phyloP scores from a whole-genome alignment of 2,329 filamentous ascomycete species.

The Sclerotinia borealis region DNA sequence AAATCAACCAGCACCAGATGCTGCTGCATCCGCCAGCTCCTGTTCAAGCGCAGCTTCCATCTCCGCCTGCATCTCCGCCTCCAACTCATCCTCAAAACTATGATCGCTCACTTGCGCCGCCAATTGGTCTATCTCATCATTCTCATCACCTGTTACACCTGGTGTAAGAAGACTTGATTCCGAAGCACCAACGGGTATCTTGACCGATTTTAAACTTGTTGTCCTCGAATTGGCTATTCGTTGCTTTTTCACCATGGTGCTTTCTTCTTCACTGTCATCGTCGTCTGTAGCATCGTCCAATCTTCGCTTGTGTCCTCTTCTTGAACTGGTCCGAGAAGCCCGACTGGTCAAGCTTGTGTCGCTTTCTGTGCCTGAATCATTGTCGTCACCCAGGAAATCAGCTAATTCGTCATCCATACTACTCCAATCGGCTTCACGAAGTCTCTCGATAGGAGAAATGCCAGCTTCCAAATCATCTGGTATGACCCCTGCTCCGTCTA shows the following conservation, averaged over 20 bases:
- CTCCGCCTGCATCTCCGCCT: slow-evolving; percentile 48
- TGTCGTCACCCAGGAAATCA: slow-evolving; percentile 60
- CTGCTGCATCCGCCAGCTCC: slow-evolving; percentile 22
- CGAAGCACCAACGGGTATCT: slow-evolving; percentile 37
- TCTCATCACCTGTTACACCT: slow-evolving; percentile 38
- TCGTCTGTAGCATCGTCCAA: slow-evolving; percentile 35
- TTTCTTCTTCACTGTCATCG: slow-evolving; percentile 44
- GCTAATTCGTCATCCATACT: slow-evolving; percentile 65
- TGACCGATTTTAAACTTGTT: slow-evolving; percentile 43
- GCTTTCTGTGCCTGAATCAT: slow-evolving; percentile 44
- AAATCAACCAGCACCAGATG: not conserved
- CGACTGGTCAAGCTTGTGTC: slow-evolving; percentile 21
- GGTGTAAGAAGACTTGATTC: slow-evolving; percentile 39
- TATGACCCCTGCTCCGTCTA: slow-evolving; percentile 43
- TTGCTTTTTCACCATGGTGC: slow-evolving; percentile 46
- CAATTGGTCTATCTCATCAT: slow-evolving; percentile 23
- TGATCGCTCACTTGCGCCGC: slow-evolving; percentile 31
- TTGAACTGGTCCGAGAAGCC: slow-evolving; percentile 20
- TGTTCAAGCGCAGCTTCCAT: slow-evolving; percentile 40
- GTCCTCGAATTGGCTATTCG: slow-evolving; percentile 41
- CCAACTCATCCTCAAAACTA: slow-evolving; percentile 41
- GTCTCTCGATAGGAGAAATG: slow-evolving; percentile 49
- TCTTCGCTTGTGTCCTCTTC: slow-evolving; percentile 29
- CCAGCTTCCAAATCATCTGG: slow-evolving; percentile 45
- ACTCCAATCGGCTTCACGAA: slow-evolving; percentile 56